Conservation (phyloP, 2,329 filamentous ascomycete species). For the Fusarium sp. region DNA sequence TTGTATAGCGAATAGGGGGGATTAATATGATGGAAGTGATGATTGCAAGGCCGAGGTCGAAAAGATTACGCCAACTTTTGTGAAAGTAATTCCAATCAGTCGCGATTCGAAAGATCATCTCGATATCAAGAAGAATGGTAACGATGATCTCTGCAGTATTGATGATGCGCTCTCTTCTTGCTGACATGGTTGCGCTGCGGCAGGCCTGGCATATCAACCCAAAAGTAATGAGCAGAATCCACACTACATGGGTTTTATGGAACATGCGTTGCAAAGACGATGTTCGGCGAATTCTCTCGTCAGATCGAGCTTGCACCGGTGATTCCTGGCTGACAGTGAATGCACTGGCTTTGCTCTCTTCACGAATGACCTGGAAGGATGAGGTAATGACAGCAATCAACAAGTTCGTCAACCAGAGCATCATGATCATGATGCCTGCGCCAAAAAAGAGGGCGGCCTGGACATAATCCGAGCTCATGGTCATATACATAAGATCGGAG, state of each 20-base stretch:
- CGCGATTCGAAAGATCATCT: constrained; percentile 83
- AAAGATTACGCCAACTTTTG: constrained; percentile 76
- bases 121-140: constrained; percentile 81
- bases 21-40: constrained; percentile 88
- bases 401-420: constrained; percentile 96
- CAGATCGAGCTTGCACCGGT: constrained; percentile 51
- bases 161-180: constrained; percentile 71
- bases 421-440: constrained; percentile 86
- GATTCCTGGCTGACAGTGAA: constrained; percentile 81
- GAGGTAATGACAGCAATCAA: constrained; percentile 97
- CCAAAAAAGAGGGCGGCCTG: constrained; percentile 83
- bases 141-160: constrained; percentile 78
- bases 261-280: constrained; percentile 76
- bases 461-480: constrained; percentile 91
- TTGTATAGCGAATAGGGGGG: constrained; percentile 79
- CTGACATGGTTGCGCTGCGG: constrained; percentile 81
- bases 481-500: constrained; percentile 92
- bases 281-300: constrained; percentile 51
- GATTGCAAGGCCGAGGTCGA: constrained; percentile 83
- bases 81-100: constrained; percentile 87
- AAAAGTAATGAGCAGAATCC: constrained; percentile 83
- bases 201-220: constrained; percentile 84
- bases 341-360: constrained; percentile 93
- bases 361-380: constrained; percentile 96
- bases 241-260: constrained; percentile 78